A percentile compares a stretch with the other conserved stretches of the same genome.
These are phyloP conservation scores for Fragaria iinumae DNA, from an alignment of 306 rosid genomes.

Conservation along the genomic window DNA sequence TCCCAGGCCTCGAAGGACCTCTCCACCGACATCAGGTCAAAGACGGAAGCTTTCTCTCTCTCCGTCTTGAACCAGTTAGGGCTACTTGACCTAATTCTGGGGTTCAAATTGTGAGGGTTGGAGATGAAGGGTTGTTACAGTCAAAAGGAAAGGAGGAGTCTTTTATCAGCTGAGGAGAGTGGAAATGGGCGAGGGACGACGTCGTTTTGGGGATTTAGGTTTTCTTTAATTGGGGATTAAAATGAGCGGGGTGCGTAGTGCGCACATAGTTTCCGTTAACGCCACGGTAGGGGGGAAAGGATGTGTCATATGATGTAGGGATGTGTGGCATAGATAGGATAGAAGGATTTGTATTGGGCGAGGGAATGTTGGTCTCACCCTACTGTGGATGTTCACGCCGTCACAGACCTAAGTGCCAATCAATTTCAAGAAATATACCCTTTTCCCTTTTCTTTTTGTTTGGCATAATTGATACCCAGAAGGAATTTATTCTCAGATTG, in stretches of 20 bases:
- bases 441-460: too few relatives aligned
- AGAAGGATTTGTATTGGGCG: neutral
- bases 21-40: slow-evolving; percentile 65
- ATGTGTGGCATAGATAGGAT: slow-evolving; percentile 5
- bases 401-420: too few relatives aligned
- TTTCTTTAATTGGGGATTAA: slow-evolving; percentile 8
- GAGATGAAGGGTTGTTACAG: slow-evolving; percentile 9
- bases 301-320: neutral
- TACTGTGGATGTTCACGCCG: too few relatives aligned
- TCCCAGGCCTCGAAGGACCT: slow-evolving; percentile 97
- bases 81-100: neutral
- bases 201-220: neutral
- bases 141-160: neutral
- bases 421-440: too few relatives aligned
- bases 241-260: slow-evolving; percentile 9
- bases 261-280: slow-evolving; percentile 8
- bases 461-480: too few relatives aligned
- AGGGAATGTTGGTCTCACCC: too few relatives aligned
- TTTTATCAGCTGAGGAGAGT: neutral
- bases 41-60: slow-evolving; percentile 2
- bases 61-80: slow-evolving; percentile 10
- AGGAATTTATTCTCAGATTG: too few relatives aligned
- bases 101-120: neutral
- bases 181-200: neutral
- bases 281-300: neutral